These are phyloP conservation scores for Boletus reticulatus DNA, from an alignment of 768 basidiomycete species.

Conservation along the genomic window DNA sequence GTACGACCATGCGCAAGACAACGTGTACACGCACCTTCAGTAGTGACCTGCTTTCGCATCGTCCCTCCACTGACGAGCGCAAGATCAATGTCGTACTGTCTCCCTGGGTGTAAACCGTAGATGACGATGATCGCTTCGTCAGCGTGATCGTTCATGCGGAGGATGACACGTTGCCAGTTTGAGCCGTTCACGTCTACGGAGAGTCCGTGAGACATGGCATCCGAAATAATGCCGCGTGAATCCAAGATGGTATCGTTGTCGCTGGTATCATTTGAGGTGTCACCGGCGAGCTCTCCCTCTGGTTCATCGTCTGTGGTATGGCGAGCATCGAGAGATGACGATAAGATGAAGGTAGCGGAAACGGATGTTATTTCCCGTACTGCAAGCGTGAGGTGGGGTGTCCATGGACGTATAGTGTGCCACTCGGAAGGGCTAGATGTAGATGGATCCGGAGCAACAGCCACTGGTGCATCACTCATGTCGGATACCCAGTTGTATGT, in stretches of 20 bases:
- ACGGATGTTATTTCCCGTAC: slow-evolving; percentile 85
- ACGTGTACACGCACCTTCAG: slow-evolving; percentile 47
- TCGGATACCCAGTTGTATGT: neutral
- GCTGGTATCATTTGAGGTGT: slow-evolving; percentile 34
- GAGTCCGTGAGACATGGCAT: slow-evolving; percentile 70
- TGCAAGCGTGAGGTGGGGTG: slow-evolving; percentile 63
- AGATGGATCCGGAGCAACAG: slow-evolving; percentile 10
- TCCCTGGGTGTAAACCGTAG: slow-evolving; percentile 83
- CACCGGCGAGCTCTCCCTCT: slow-evolving; percentile 30
- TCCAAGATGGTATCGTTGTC: slow-evolving; percentile 32
- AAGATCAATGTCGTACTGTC: slow-evolving; percentile 89
- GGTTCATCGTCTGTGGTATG: slow-evolving; percentile 13
- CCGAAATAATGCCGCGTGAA: slow-evolving; percentile 51
- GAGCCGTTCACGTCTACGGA: slow-evolving; percentile 78
- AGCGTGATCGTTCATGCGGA: slow-evolving; percentile 72
- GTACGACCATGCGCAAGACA: neutral
- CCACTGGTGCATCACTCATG: slow-evolving; percentile 18
- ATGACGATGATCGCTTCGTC: slow-evolving; percentile 92
- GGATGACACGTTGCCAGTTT: slow-evolving; percentile 76
- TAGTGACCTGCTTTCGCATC: slow-evolving; percentile 64
- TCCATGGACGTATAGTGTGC: slow-evolving; percentile 78
- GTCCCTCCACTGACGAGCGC: slow-evolving; percentile 65
- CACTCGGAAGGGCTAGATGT: slow-evolving; percentile 39
- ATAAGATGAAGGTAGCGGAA: slow-evolving; percentile 71
- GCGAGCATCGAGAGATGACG: slow-evolving; percentile 44